Percentiles rank a stretch among this genome's conserved stretches.
Evolutionary conservation across 352 stramenopile species (phyloP).

Genomic region (Globisporangium radiosum): DNA sequence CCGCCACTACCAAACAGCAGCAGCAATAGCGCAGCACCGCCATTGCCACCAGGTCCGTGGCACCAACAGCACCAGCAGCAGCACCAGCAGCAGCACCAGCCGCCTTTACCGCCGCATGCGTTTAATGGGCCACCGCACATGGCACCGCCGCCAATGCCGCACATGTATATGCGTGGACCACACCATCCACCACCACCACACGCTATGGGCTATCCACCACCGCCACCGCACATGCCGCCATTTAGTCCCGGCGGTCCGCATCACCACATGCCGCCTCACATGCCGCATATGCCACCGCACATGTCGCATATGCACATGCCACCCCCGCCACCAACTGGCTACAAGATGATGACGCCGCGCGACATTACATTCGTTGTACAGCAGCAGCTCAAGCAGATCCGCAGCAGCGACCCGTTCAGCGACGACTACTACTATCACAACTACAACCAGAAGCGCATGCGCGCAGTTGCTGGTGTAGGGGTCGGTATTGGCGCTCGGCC

Average conservation of each 20-base stretch:
- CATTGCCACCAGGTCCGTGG: slow-evolving; percentile 23
- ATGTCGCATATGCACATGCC: slow-evolving; percentile 14
- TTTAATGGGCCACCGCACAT: slow-evolving; percentile 21
- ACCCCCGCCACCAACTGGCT: slow-evolving; percentile 36
- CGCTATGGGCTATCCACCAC: slow-evolving; percentile 25
- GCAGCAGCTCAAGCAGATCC: slow-evolving; percentile 82
- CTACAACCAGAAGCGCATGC: slow-evolving; percentile 69
- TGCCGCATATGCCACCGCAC: background rate
- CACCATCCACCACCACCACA: slow-evolving; percentile 25
- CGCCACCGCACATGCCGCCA: slow-evolving; percentile 13
- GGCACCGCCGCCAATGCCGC: slow-evolving; percentile 20
- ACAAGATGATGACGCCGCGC: slow-evolving; percentile 84
- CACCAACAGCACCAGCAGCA: slow-evolving; percentile 21
- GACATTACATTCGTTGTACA: slow-evolving; percentile 85
- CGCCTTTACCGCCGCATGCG: slow-evolving; percentile 9
- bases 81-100: slow-evolving; percentile 6
- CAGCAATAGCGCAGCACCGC: slow-evolving; percentile 3
- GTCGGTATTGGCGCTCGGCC: slow-evolving; percentile 21
- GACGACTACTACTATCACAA: slow-evolving; percentile 89
- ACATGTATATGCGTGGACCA: slow-evolving; percentile 22
- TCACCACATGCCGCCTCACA: background rate
- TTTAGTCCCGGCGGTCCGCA: slow-evolving; percentile 7
- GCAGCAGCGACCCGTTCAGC: slow-evolving; percentile 82
- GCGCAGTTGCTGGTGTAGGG: slow-evolving; percentile 9
- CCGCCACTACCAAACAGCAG: slow-evolving; percentile 10